These are phyloP conservation scores for Coemansia sp. DNA, from an alignment of 192 early-diverging fungal genomes.

Conservation along the genomic window DNA sequence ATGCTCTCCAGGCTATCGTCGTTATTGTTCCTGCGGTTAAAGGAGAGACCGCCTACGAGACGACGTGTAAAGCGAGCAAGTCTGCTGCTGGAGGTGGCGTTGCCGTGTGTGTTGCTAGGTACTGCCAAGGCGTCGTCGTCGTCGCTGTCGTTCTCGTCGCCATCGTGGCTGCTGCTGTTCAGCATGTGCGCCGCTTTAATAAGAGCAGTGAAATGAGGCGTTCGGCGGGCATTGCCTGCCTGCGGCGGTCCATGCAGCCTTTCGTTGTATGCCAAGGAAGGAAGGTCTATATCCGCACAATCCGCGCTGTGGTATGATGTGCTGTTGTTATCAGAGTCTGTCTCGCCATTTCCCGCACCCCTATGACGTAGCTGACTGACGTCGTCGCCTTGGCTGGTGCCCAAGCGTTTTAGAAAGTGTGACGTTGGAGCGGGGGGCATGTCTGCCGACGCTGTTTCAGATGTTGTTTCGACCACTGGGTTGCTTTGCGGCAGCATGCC, in stretches of 20 bases:
- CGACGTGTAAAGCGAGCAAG: constrained; percentile 35
- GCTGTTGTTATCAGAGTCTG: constrained; percentile 1
- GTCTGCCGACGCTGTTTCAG: constrained; percentile 1
- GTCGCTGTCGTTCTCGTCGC: too few species aligned
- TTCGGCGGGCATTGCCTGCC: neutral
- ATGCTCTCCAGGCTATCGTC: neutral
- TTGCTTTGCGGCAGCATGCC: neutral
- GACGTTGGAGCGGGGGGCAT: constrained; percentile 14
- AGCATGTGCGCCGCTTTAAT: constrained; percentile 22
- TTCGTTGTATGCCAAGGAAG: neutral
- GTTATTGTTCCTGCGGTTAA: constrained; percentile 5
- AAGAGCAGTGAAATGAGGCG: constrained; percentile 18
- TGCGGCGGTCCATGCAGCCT: neutral
- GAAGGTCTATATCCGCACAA: neutral
- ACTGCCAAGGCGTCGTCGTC: too few species aligned
- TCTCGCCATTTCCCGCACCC: neutral
- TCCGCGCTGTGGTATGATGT: neutral
- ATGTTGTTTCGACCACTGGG: constrained; percentile 3
- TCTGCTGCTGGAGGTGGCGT: too few species aligned
- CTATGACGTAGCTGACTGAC: constrained; percentile 1
- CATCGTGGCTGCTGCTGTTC: neutral
- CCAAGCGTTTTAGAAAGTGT: constrained; percentile 22
- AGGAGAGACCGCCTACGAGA: constrained; percentile 19
- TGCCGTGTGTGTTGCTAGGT: too few species aligned
- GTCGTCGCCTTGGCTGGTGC: neutral